phyloP scores from a whole-genome alignment of 163 green algal species.

The Smithsoniella earleae region DNA sequence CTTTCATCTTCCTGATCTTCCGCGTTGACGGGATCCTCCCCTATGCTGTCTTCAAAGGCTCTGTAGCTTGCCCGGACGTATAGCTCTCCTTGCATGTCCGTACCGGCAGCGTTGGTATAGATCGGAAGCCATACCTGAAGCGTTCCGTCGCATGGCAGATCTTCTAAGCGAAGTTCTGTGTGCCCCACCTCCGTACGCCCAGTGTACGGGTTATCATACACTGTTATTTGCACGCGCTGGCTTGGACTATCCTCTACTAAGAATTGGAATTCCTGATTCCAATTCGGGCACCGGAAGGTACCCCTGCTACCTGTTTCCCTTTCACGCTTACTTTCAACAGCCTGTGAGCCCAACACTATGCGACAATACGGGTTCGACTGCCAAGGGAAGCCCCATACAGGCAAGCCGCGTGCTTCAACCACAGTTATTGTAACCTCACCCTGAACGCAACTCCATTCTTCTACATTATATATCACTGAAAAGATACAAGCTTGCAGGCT shows the following conservation, averaged over 20 bases:
- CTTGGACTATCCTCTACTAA: slow-evolving; percentile 71
- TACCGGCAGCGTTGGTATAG: not conserved
- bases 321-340: slow-evolving; percentile 66
- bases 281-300: slow-evolving; percentile 68
- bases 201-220: slow-evolving; percentile 32
- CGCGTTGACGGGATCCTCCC: slow-evolving; percentile 52
- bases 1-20: slow-evolving; percentile 52
- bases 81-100: not conserved
- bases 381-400: slow-evolving; percentile 81
- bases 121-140: not conserved
- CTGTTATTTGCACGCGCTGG: slow-evolving; percentile 44
- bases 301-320: slow-evolving; percentile 69
- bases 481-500: too few relatives aligned
- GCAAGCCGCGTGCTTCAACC: slow-evolving; percentile 65
- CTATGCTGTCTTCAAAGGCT: slow-evolving; percentile 55
- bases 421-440: slow-evolving; percentile 82
- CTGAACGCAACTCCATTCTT: slow-evolving; percentile 33
- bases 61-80: slow-evolving; percentile 21
- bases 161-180: slow-evolving; percentile 11
- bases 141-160: slow-evolving; percentile 18
- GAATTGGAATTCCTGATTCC: slow-evolving; percentile 97
- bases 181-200: slow-evolving; percentile 30
- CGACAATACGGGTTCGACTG: slow-evolving; percentile 87
- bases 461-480: too few relatives aligned
- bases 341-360: slow-evolving; percentile 72